Conservation (phyloP, 331 rosid species). For the Quercus tomentella region DNA sequence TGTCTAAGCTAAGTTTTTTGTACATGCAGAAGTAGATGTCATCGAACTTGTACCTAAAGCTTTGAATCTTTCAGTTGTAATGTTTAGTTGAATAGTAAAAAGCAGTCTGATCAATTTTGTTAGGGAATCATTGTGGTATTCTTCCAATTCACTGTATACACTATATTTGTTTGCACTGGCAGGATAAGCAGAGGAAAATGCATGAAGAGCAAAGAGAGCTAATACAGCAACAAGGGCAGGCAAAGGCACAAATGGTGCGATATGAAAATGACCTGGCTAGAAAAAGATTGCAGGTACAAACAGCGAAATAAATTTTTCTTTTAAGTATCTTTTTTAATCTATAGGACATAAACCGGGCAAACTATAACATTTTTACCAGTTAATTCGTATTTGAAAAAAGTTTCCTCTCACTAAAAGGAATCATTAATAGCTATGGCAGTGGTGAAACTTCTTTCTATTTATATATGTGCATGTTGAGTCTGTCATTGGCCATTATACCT, state of each 20-base stretch:
- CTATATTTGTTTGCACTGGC: conserved; percentile 14
- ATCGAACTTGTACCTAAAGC: neutral
- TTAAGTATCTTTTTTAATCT: neutral
- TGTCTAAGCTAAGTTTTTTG: too few species aligned
- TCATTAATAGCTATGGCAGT: too few species aligned
- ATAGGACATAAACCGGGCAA: neutral
- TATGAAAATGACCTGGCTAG: conserved; percentile 84
- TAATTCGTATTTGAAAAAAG: neutral
- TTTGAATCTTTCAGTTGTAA: neutral
- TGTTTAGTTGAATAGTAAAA: neutral
- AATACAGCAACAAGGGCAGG: conserved; percentile 80
- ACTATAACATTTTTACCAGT: neutral
- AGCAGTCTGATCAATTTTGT: neutral
- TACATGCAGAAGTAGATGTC: neutral
- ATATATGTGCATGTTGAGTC: neutral
- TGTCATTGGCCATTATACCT: neutral
- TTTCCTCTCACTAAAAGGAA: too few species aligned
- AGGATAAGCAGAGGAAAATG: conserved; percentile 81
- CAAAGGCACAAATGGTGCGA: conserved; percentile 78
- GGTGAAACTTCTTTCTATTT: too few species aligned
- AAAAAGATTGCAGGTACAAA: conserved; percentile 84
- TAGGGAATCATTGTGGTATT: neutral
- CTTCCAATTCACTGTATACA: neutral
- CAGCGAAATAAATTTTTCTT: conserved; percentile 11
- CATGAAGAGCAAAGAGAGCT: conserved; percentile 83